phyloP scores from a whole-genome alignment of 2,329 filamentous ascomycete species.

The Colletotrichum sp. region DNA sequence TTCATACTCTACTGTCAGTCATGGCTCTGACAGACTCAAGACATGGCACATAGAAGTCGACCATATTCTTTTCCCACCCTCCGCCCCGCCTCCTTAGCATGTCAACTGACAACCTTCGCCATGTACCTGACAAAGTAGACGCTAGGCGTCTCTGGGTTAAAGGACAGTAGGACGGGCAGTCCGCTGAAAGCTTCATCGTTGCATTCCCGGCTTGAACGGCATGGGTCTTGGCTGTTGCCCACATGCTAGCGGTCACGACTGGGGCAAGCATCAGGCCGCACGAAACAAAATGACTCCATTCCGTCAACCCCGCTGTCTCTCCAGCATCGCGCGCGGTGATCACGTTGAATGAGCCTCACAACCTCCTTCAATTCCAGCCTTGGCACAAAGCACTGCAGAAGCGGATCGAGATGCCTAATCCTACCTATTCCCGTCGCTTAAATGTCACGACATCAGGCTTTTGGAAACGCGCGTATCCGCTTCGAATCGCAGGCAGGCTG shows the following conservation, averaged over 20 bases:
- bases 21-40: background rate
- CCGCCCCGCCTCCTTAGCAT: background rate
- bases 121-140: background rate
- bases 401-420: background rate
- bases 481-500: background rate
- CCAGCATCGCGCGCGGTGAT: background rate
- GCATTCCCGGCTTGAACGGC: background rate
- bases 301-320: background rate
- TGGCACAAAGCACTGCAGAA: background rate
- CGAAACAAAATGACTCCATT: background rate
- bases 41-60: background rate
- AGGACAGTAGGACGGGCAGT: background rate
- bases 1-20: background rate
- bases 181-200: slow-evolving; percentile 9
- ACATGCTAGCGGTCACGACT: background rate
- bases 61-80: background rate
- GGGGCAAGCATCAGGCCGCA: background rate
- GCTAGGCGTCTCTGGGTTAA: background rate
- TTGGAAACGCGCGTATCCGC: background rate
- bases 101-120: background rate
- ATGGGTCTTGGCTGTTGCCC: background rate
- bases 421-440: background rate
- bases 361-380: background rate
- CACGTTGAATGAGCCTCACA: background rate
- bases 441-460: background rate